Evolutionary conservation across 345 rosid species (phyloP).

Genomic region (Pistacia vera): DNA sequence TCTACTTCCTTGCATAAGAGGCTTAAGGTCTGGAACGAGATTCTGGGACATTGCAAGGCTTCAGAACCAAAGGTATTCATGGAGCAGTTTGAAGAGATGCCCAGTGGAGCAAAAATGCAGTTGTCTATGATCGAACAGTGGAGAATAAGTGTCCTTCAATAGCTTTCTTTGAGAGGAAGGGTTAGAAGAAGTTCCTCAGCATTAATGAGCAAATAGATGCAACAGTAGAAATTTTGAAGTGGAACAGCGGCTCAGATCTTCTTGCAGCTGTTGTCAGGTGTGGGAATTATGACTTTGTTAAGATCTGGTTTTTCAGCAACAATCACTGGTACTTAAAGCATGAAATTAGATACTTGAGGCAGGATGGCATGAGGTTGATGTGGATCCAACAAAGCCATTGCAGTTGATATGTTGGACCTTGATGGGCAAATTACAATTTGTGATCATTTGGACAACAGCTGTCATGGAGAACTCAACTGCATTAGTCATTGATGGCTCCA

Average conservation of each 20-base stretch:
- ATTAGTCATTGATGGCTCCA: slow-evolving; percentile 73
- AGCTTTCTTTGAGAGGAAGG: slow-evolving; percentile 93
- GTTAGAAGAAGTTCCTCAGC: slow-evolving; percentile 67
- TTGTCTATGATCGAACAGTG: slow-evolving; percentile 59
- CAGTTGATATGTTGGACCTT: slow-evolving; percentile 90
- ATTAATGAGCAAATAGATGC: slow-evolving; percentile 53
- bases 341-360: slow-evolving; percentile 61
- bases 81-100: slow-evolving; percentile 92
- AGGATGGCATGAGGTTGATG: slow-evolving; percentile 73
- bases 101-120: slow-evolving; percentile 93
- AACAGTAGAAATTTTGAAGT: slow-evolving; percentile 64
- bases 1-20: slow-evolving; percentile 49
- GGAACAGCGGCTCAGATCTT: slow-evolving; percentile 92
- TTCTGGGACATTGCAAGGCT: slow-evolving; percentile 68
- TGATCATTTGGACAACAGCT: slow-evolving; percentile 79
- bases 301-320: slow-evolving; percentile 88
- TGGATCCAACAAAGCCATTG: slow-evolving; percentile 92
- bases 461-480: slow-evolving; percentile 82
- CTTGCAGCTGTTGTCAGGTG: slow-evolving; percentile 76
- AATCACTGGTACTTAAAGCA: slow-evolving; percentile 94
- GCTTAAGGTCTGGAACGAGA: slow-evolving; percentile 92
- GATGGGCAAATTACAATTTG: slow-evolving; percentile 63
- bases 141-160: slow-evolving; percentile 61
- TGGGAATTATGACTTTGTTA: slow-evolving; percentile 57
- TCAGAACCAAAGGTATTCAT: slow-evolving; percentile 66